These are phyloP conservation scores for Eudorina sp. DNA, from an alignment of 139 green algal species.

Conservation along the genomic window DNA sequence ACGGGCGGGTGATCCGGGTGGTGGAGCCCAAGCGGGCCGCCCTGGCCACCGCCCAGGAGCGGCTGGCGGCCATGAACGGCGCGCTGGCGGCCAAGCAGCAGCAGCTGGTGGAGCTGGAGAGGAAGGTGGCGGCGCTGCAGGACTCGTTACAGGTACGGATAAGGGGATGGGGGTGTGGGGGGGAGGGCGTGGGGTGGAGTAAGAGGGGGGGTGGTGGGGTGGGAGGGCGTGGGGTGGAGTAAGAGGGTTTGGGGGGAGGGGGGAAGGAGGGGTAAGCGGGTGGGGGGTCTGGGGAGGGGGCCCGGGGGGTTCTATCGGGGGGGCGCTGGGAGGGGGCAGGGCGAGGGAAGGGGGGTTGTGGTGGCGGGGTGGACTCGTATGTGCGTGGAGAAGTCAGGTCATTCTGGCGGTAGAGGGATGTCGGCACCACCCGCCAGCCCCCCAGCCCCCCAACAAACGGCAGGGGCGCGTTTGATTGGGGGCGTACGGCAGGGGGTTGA, in stretches of 20 bases:
- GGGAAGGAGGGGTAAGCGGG: neutral
- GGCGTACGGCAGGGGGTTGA: too few relatives aligned
- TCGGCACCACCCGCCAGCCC: too few relatives aligned
- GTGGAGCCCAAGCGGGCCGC: slow-evolving; percentile 69
- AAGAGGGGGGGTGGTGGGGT: neutral
- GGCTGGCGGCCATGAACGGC: slow-evolving; percentile 67
- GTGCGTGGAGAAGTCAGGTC: too few relatives aligned
- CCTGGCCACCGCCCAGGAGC: slow-evolving; percentile 54
- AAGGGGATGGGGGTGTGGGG: neutral
- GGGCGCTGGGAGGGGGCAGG: neutral
- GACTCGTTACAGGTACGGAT: slow-evolving; percentile 29
- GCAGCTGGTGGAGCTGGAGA: slow-evolving; percentile 61
- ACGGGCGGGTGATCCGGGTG: slow-evolving; percentile 59
- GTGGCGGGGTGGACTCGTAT: neutral
- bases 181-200: neutral
- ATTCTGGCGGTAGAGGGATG: too few relatives aligned
- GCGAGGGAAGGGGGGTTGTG: too few relatives aligned
- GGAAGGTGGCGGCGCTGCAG: slow-evolving; percentile 54
- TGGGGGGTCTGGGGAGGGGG: neutral
- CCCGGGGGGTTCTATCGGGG: neutral
- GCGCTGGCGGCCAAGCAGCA: slow-evolving; percentile 59
- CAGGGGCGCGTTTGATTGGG: too few relatives aligned
- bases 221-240: neutral
- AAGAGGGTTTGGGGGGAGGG: neutral
- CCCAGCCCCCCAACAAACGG: too few relatives aligned